These are phyloP conservation scores for Cenococcum geophilum DNA, from an alignment of 495 filamentous ascomycete genomes.

Conservation along the genomic window DNA sequence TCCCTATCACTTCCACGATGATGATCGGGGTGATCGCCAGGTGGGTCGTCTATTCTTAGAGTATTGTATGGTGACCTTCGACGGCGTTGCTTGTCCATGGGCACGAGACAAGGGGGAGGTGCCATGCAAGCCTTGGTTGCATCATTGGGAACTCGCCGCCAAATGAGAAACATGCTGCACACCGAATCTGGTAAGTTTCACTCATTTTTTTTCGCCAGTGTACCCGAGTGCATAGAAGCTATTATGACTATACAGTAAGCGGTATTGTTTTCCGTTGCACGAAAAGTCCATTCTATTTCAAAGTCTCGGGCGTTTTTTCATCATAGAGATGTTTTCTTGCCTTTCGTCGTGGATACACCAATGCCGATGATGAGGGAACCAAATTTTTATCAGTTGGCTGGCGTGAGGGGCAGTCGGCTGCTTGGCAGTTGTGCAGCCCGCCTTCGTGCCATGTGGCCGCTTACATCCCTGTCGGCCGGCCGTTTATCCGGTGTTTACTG, in stretches of 20 bases:
- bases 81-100: not conserved
- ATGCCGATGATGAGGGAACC: not conserved
- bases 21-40: not conserved
- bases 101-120: not conserved
- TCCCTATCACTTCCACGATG: not conserved
- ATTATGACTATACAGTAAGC: not conserved
- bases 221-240: not conserved
- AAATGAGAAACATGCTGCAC: not conserved
- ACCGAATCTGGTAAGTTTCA: not conserved
- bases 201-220: not conserved
- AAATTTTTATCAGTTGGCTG: not conserved
- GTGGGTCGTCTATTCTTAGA: slow-evolving; percentile 1
- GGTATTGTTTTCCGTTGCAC: not conserved
- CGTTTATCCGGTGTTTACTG: no score
- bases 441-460: not conserved
- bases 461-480: not conserved
- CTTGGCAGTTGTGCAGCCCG: not conserved
- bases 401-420: not conserved
- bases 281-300: not conserved
- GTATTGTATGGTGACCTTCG: not conserved
- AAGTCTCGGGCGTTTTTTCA: not conserved
- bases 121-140: not conserved
- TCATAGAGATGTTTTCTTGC: not conserved
- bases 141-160: not conserved
- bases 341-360: not conserved